Percentiles rank a stretch among this genome's conserved stretches.
Evolutionary conservation across 441 rosid genomes (phyloP).

Genomic region (Arabidopsis hybrid): DNA sequence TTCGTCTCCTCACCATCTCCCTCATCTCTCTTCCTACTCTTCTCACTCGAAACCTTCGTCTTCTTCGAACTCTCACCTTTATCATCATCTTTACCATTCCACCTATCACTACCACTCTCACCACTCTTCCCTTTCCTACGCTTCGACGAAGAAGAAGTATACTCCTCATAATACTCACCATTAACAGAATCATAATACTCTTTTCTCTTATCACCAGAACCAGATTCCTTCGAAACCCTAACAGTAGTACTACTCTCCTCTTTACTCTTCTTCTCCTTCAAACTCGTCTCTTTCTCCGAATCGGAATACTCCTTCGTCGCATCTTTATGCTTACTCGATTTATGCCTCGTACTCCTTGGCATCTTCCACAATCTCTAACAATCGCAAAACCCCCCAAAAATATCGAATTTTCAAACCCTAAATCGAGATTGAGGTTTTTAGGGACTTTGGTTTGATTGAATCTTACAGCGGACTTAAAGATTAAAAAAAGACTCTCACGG

Average conservation of each 20-base stretch:
- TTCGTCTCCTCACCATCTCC: conserved; percentile 60
- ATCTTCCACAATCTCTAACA: conserved; percentile 48
- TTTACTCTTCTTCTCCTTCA: conserved; percentile 69
- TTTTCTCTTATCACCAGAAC: conserved; percentile 66
- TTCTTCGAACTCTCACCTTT: conserved; percentile 54
- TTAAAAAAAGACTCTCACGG: not conserved
- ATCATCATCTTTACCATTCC: conserved; percentile 80
- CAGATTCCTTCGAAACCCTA: conserved; percentile 68
- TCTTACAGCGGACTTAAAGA: not conserved
- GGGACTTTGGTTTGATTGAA: conserved; percentile 8
- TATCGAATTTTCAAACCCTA: conserved; percentile 39
- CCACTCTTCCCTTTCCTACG: conserved; percentile 69
- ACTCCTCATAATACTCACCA: conserved; percentile 64
- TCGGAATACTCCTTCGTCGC: conserved; percentile 78
- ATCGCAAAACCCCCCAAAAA: not conserved
- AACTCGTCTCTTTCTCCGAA: conserved; percentile 76
- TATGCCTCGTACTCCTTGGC: conserved; percentile 95
- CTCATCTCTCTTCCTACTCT: conserved; percentile 75
- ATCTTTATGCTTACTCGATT: conserved; percentile 91
- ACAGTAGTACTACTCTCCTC: conserved; percentile 54
- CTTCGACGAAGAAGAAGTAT: conserved; percentile 55
- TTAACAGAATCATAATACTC: conserved; percentile 56
- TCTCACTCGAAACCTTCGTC: conserved; percentile 61
- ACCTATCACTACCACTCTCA: conserved; percentile 69
- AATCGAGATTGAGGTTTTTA: conserved; percentile 9